Conservation (phyloP, 495 filamentous ascomycete species). For the Arthonia radiata region DNA sequence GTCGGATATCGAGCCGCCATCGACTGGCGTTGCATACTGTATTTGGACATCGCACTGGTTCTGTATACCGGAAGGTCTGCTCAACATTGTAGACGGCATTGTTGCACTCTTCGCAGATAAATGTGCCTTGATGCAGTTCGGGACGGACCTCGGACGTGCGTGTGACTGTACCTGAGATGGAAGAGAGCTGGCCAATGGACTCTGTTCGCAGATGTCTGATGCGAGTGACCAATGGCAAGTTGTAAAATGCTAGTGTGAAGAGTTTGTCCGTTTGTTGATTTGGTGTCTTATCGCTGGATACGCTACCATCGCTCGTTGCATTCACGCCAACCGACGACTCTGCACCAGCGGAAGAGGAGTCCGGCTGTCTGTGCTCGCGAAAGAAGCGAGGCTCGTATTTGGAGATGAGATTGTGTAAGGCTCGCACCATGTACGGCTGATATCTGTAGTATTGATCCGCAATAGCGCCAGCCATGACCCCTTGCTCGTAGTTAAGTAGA, state of each 20-base stretch:
- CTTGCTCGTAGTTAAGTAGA: slow-evolving; percentile 36
- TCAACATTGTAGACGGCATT: slow-evolving; percentile 69
- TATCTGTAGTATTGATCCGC: slow-evolving; percentile 85
- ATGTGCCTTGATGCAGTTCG: slow-evolving; percentile 77
- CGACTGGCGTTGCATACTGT: slow-evolving; percentile 71
- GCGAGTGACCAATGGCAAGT: slow-evolving; percentile 78
- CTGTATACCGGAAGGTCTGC: slow-evolving; percentile 92
- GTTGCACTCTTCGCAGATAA: slow-evolving; percentile 70
- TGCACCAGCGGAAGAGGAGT: slow-evolving; percentile 29
- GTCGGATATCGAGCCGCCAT: slow-evolving; percentile 86
- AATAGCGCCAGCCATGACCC: slow-evolving; percentile 58
- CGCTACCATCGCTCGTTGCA: slow-evolving; percentile 38
- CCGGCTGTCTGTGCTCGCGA: slow-evolving; percentile 61
- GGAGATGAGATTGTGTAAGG: slow-evolving; percentile 75
- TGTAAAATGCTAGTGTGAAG: slow-evolving; percentile 89
- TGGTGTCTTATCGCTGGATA: slow-evolving; percentile 40
- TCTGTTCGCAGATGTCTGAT: slow-evolving; percentile 68
- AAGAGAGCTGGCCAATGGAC: slow-evolving; percentile 80
- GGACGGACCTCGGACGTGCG: slow-evolving; percentile 90
- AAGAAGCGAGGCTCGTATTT: slow-evolving; percentile 91
- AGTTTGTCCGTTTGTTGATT: slow-evolving; percentile 93
- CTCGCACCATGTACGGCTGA: slow-evolving; percentile 71
- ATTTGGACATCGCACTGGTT: slow-evolving; percentile 90
- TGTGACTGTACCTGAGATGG: slow-evolving; percentile 89
- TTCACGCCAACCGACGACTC: slow-evolving; percentile 42